Evolutionary conservation across 2,329 filamentous ascomycete species (phyloP).

Genomic region (Colletotrichum truncatum): DNA sequence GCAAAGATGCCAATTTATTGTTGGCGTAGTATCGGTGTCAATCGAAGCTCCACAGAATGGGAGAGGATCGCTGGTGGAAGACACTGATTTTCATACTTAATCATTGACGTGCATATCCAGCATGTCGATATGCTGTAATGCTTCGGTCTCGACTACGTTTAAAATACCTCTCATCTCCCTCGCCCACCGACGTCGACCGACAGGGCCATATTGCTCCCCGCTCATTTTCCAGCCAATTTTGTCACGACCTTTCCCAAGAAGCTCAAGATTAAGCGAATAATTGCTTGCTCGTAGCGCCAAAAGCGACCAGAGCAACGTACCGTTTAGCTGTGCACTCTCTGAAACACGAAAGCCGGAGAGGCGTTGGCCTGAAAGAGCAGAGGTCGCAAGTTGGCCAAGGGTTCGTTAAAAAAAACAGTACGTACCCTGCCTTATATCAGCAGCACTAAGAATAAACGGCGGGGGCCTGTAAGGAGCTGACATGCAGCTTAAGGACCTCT

Average conservation of each 20-base stretch:
- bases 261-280: neutral
- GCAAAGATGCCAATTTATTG: neutral
- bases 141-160: neutral
- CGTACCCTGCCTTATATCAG: slow-evolving; percentile 6
- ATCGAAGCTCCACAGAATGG: neutral
- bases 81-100: slow-evolving; percentile 1
- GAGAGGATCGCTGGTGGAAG: neutral
- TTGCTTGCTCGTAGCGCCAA: neutral
- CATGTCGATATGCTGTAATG: neutral
- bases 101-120: neutral
- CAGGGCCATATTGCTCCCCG: neutral
- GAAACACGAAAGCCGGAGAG: slow-evolving; percentile 11
- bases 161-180: neutral
- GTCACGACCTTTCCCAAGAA: neutral
- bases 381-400: slow-evolving; percentile 12
- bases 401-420: slow-evolving; percentile 13
- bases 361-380: slow-evolving; percentile 16
- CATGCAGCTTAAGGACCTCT: neutral
- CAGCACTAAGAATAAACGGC: slow-evolving; percentile 21
- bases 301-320: neutral
- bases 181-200: neutral
- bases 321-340: slow-evolving; percentile 21
- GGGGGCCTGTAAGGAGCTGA: slow-evolving; percentile 2
- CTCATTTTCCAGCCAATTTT: neutral
- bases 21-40: neutral